These are phyloP conservation scores for Cladosporium velox DNA, from an alignment of 2,329 filamentous ascomycete genomes.

Conservation along the genomic window DNA sequence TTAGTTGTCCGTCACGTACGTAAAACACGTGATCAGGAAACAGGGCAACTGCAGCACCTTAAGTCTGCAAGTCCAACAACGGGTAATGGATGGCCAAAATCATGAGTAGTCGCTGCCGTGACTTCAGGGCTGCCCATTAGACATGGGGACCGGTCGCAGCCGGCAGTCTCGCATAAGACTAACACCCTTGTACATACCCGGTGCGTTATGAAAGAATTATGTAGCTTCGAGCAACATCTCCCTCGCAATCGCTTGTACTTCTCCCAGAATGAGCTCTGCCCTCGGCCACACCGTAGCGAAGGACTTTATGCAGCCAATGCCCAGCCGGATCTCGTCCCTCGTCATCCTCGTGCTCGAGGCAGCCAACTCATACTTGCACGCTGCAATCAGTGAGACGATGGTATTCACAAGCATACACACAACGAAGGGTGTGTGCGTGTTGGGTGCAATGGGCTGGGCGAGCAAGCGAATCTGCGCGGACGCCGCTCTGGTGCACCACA, in stretches of 20 bases:
- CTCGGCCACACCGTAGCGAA: slow-evolving; percentile 2
- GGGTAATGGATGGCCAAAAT: neutral
- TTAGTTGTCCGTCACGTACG: neutral
- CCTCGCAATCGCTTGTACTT: neutral
- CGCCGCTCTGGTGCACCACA: neutral
- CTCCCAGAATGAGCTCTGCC: neutral
- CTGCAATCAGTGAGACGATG: neutral
- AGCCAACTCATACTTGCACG: neutral
- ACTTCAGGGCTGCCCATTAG: neutral
- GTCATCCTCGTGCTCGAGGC: neutral
- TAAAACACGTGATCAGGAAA: neutral
- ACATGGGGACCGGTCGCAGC: neutral
- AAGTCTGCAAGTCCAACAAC: no score
- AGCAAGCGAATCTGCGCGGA: neutral
- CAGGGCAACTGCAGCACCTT: neutral
- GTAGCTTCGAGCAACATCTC: neutral
- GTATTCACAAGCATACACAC: neutral
- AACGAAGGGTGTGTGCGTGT: neutral
- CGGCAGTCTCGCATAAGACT: neutral
- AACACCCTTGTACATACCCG: neutral
- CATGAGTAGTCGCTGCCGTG: neutral
- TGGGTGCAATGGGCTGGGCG: neutral
- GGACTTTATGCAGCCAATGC: slow-evolving; percentile 6
- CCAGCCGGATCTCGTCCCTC: slow-evolving; percentile 2
- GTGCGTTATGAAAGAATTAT: neutral